These are phyloP conservation scores for Cladosporium sp. DNA, from an alignment of 2,329 filamentous ascomycete species.

Conservation along the genomic window DNA sequence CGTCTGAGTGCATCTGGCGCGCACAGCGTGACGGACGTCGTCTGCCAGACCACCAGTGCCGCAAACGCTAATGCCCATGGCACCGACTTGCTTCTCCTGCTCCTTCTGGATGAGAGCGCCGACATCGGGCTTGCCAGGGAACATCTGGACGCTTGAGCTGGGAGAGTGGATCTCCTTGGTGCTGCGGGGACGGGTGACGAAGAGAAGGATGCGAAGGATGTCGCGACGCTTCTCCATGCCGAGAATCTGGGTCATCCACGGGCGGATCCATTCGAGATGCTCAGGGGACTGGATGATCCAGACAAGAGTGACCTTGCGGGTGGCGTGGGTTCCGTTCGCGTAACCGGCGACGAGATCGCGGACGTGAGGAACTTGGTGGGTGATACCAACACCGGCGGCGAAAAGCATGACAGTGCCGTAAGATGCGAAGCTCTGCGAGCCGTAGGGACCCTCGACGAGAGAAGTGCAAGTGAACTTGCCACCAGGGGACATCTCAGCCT, in stretches of 20 bases:
- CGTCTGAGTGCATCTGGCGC: conserved; percentile 59
- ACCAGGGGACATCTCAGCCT: conserved; percentile 53
- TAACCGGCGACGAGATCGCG: conserved; percentile 57
- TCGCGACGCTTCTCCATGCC: conserved; percentile 76
- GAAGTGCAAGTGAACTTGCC: conserved; percentile 62
- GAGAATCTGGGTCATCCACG: conserved; percentile 85
- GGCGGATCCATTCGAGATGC: conserved; percentile 87
- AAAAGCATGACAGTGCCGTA: conserved; percentile 91
- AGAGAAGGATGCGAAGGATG: conserved; percentile 79
- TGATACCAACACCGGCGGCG: conserved; percentile 90
- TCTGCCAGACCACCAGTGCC: conserved; percentile 71
- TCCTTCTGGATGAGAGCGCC: conserved; percentile 75
- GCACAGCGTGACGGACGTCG: conserved; percentile 66
- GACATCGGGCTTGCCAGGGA: conserved; percentile 82
- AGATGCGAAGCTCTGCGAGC: conserved; percentile 75
- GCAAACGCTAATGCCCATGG: conserved; percentile 82
- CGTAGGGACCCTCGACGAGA: conserved; percentile 84
- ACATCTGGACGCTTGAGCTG: conserved; percentile 82
- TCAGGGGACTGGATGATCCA: conserved; percentile 92
- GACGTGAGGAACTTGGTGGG: conserved; percentile 87
- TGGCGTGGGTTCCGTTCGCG: conserved; percentile 70
- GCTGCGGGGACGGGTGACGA: conserved; percentile 82
- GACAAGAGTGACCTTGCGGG: conserved; percentile 74
- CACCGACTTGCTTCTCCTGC: conserved; percentile 75
- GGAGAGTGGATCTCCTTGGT: conserved; percentile 76